Evolutionary conservation across 208 protist genomes (phyloP).

Genomic region (Leishmania arabica): DNA sequence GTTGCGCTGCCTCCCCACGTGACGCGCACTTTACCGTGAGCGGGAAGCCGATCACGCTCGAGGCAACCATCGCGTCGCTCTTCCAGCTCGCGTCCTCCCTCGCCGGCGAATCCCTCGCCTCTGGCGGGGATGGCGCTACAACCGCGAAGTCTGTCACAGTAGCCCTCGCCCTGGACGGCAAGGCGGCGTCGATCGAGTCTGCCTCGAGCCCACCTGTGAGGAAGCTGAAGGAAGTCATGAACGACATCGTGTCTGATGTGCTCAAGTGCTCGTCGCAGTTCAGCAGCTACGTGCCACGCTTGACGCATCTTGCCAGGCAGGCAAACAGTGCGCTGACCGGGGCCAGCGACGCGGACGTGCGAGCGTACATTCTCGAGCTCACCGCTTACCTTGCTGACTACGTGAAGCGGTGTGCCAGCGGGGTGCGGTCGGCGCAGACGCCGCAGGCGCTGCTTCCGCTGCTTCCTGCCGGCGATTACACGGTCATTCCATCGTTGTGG

Average conservation of each 20-base stretch:
- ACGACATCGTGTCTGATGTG: constrained; percentile 38
- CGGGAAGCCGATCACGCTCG: constrained; percentile 20
- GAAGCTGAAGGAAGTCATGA: constrained; percentile 25
- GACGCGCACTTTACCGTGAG: constrained; percentile 20
- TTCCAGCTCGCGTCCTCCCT: constrained; percentile 27
- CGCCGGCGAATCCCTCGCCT: constrained; percentile 1
- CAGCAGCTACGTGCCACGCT: constrained; percentile 39
- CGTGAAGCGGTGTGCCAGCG: constrained; percentile 35
- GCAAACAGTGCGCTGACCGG: constrained; percentile 16
- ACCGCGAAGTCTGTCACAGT: constrained; percentile 24
- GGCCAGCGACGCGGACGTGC: constrained; percentile 12
- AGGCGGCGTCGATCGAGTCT: constrained; percentile 10
- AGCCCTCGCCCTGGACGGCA: constrained; percentile 15
- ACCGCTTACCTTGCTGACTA: constrained; percentile 43
- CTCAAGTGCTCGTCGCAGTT: constrained; percentile 47
- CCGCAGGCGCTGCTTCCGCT: constrained; percentile 44
- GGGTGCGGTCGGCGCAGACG: constrained; percentile 22
- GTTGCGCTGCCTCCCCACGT: constrained; percentile 33
- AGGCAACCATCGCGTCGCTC: constrained; percentile 20
- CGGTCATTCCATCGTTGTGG: constrained; percentile 67
- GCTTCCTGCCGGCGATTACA: constrained; percentile 77
- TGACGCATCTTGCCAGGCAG: constrained; percentile 44
- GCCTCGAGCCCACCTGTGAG: constrained; percentile 5
- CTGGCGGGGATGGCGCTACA: constrained; percentile 11
- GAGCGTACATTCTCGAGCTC: constrained; percentile 33